Evolutionary conservation across 2,329 filamentous ascomycete genomes (phyloP), one percentile per base, ranked within the genome.

Genomic region (Scytalidium lignicola): DNA sequence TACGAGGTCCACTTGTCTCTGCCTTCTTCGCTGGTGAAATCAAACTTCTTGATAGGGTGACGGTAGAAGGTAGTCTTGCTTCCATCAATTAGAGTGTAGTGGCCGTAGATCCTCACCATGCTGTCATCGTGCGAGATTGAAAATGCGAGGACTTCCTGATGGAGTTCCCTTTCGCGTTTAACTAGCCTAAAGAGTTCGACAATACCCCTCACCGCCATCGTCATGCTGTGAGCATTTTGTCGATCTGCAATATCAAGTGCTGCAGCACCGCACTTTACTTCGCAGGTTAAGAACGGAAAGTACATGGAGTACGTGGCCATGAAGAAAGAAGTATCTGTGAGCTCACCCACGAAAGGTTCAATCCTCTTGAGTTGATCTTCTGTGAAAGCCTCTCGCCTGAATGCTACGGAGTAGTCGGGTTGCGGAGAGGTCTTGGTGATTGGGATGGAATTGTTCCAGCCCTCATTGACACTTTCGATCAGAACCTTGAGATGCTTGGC

Each of bases 241-340:
- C 51, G 61, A 50, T 71, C 67, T 2, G 68, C 67, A 12, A 68
- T 47, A 44, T 70, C 60, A 5, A 73, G 68, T 1, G 56, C 62
- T 21, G 53, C 61, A 22, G 60, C 57, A 41, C 70, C 66, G 51
- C 67, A 73, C 58, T 75, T 75, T 1, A 75, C 71, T 56, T 78
- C 70, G 57, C 67, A 73, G 0, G 69, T 69, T 0, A 78, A 61
- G 53, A 76, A 78, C 2, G n/a, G n/a, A n/a, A n/a, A n/a, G n/a
- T n/a, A n/a, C n/a, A n/a, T n/a, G n/a, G n/a, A n/a, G n/a, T n/a
- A n/a, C n/a, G n/a, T n/a, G n/a, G n/a, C n/a, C n/a, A n/a, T n/a
- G n/a, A n/a, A n/a, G n/a, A n/a, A n/a, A n/a, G n/a, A n/a, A n/a
- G n/a, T n/a, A n/a, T n/a, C n/a, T n/a, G n/a, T n/a, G n/a, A n/a